These are phyloP conservation scores for Neocallimastix lanati DNA, from an alignment of 192 early-diverging fungal genomes.

Conservation along the genomic window DNA sequence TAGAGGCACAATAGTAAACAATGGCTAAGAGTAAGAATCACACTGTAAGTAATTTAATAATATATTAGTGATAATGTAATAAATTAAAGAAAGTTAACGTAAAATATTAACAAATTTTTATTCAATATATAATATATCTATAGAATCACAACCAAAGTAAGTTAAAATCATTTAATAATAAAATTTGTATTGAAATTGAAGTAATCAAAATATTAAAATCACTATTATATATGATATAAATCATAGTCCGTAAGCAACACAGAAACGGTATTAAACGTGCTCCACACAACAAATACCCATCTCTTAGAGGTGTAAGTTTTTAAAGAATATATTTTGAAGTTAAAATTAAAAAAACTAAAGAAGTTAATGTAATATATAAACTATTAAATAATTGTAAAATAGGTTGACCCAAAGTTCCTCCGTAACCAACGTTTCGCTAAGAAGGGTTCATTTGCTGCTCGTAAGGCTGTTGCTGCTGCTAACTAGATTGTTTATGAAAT, in stretches of 20 bases:
- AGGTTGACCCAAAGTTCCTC: slow-evolving; percentile 72
- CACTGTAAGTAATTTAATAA: slow-evolving; percentile 51
- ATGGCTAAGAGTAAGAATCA: slow-evolving; percentile 96
- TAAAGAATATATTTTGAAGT: too few species aligned
- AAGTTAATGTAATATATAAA: too few species aligned
- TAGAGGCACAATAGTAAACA: background rate
- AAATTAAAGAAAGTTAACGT: too few species aligned
- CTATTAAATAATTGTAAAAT: too few species aligned
- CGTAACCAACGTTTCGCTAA: slow-evolving; percentile 95
- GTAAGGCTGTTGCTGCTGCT: slow-evolving; percentile 13
- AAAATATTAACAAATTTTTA: too few species aligned
- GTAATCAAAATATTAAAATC: too few species aligned
- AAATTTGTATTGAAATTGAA: too few species aligned
- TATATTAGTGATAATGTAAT: too few species aligned
- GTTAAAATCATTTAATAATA: slow-evolving; percentile 5
- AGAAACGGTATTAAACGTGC: slow-evolving; percentile 99
- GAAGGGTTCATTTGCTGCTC: slow-evolving; percentile 41
- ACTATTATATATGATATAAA: background rate
- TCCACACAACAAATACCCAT: slow-evolving; percentile 67
- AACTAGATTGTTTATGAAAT: background rate
- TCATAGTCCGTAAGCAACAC: slow-evolving; percentile 80
- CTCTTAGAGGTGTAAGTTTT: slow-evolving; percentile 68
- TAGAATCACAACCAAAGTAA: slow-evolving; percentile 97
- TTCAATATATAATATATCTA: too few species aligned
- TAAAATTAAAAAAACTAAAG: too few species aligned